Conservation (phyloP, 169 alveolate genomes). For the Plasmodium malariae region DNA sequence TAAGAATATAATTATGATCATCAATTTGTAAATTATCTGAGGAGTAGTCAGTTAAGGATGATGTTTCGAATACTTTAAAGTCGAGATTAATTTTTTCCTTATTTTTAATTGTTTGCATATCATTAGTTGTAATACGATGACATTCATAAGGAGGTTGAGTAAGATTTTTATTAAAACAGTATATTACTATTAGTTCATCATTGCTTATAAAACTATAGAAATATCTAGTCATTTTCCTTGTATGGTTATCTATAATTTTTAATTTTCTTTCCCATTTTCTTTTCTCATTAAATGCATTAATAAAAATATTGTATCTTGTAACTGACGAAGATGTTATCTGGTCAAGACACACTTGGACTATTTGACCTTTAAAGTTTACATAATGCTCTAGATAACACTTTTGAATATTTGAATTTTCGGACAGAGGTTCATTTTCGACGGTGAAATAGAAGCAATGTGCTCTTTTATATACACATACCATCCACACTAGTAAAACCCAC, state of each 20-base stretch:
- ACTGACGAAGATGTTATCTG: background rate
- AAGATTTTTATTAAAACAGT: slow-evolving; percentile 16
- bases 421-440: slow-evolving; percentile 20
- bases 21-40: background rate
- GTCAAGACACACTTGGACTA: slow-evolving; percentile 25
- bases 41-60: slow-evolving; percentile 26
- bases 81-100: background rate
- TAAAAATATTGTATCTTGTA: background rate
- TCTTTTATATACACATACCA: background rate
- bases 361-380: slow-evolving; percentile 18
- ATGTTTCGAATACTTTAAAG: background rate
- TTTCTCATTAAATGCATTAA: slow-evolving; percentile 21
- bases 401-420: slow-evolving; percentile 3
- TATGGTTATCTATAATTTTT: background rate
- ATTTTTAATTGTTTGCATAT: background rate
- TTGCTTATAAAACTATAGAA: slow-evolving; percentile 33
- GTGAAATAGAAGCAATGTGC: slow-evolving; percentile 10
- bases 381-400: slow-evolving; percentile 22
- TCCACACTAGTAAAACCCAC: slow-evolving; percentile 8
- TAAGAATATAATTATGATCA: slow-evolving; percentile 16
- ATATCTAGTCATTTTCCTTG: slow-evolving; percentile 5
- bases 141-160: slow-evolving; percentile 22
- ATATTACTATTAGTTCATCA: slow-evolving; percentile 7
- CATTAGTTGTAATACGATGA: background rate
- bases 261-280: slow-evolving; percentile 21